phyloP scores from a whole-genome alignment of 306 rosid species.

The Aeschynomene evenia region DNA sequence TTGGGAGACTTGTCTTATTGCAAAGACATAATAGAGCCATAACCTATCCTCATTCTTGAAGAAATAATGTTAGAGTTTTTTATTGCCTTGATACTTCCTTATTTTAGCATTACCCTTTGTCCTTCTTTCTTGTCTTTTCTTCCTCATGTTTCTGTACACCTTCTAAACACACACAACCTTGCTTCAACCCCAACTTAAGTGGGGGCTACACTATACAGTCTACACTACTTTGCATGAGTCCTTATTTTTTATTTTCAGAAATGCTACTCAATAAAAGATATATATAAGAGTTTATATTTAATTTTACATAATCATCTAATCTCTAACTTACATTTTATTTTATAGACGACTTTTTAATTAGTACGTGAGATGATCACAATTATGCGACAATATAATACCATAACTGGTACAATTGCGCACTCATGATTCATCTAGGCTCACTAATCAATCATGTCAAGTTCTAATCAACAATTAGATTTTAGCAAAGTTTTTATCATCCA shows the following conservation, averaged over 20 bases:
- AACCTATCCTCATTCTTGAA: background rate
- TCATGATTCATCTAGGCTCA: no score
- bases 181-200: background rate
- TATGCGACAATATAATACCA: no score
- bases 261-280: no score
- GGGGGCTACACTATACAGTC: constrained; percentile 17
- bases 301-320: no score
- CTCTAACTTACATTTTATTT: no score
- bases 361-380: no score
- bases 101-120: constrained; percentile 20
- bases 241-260: background rate
- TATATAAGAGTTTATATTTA: no score
- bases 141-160: background rate
- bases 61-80: background rate
- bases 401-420: no score
- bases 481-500: no score
- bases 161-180: background rate
- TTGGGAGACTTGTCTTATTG: constrained; percentile 37
- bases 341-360: no score
- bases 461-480: no score
- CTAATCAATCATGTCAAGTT: no score
- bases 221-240: background rate
- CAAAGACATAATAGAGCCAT: constrained; percentile 19
- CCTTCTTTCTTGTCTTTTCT: background rate
- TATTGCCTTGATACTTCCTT: constrained; percentile 35